Evolutionary conservation across 768 basidiomycete species (phyloP).

Genomic region (Trametes coccinea): DNA sequence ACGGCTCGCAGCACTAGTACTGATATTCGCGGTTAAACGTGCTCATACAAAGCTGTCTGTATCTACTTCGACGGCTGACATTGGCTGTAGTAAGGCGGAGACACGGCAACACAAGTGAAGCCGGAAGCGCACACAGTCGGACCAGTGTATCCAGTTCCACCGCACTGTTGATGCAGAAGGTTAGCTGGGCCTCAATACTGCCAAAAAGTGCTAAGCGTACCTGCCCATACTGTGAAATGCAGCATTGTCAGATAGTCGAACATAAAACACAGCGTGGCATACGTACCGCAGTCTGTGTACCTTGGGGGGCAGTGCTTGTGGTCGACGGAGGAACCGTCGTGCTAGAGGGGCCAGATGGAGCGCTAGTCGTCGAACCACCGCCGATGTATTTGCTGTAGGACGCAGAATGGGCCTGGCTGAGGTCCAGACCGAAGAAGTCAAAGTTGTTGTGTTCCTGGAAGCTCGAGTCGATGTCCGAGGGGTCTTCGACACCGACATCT

Average conservation of each 20-base stretch:
- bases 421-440: constrained; percentile 31
- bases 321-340: constrained; percentile 11
- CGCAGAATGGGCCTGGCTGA: constrained; percentile 27
- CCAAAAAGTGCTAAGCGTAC: not conserved
- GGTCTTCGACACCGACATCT: constrained; percentile 26
- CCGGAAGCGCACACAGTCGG: constrained; percentile 25
- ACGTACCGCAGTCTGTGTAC: constrained; percentile 25
- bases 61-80: constrained; percentile 19
- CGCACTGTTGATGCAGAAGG: constrained; percentile 15
- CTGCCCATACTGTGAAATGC: constrained; percentile 24
- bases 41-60: no score
- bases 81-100: constrained; percentile 32
- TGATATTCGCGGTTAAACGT: no score
- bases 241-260: not conserved
- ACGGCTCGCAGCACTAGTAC: no score
- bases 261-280: not conserved
- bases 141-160: constrained; percentile 25
- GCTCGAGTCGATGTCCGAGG: constrained; percentile 29
- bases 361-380: constrained; percentile 10
- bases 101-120: constrained; percentile 26
- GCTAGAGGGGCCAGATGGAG: not conserved
- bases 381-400: constrained; percentile 25
- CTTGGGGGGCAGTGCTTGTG: constrained; percentile 13
- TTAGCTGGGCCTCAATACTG: not conserved
- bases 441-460: constrained; percentile 33